Evolutionary conservation across 768 basidiomycete genomes (phyloP), one percentile per base, ranked within the genome.

Genomic region (Galerina marginata): DNA sequence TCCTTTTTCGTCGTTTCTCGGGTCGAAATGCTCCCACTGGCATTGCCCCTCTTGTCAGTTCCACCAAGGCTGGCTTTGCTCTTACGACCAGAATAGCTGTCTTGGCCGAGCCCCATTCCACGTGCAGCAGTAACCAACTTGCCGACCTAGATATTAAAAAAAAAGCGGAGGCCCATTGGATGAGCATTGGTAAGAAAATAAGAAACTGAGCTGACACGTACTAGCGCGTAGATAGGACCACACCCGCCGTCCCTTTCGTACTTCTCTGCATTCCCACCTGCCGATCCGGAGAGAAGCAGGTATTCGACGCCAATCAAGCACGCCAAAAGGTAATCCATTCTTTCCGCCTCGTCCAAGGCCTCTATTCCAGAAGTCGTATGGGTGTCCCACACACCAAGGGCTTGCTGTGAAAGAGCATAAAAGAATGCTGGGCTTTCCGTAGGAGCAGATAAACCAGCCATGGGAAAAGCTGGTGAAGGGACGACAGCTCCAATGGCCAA

Each of bases 111-210:
- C 1, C 88, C 89, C 78, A 91, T 84, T 57, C 76, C 76, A 6
- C 88, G 80, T 9, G 89, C 89, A 6, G 85, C 71, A 62, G 84
- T 88, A 54, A 91, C 82, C 75, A 90, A 81, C 75, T 90, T 91
- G 20, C 88, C 88, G 11, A 88, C 78, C 87, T 88, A 64, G 2
- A 20, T 20, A 20, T 20, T 20, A 1, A 20, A 20, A 20, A 5
- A 11, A 54, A 44, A 47, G 20, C 20, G 20, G 20, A 20, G 20
- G 20, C 20, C 20, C 20, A 16, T 23, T 38, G 25, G 25, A 40
- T 55, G 51, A 16, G 25, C 46, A 23, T 47, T 16, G n/a, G 61
- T 29, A 37, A 36, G 43, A 16, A 12, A 47, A 16, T 39, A 39
- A 25, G 15, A 12, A 52, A 33, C 42, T 55, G 53, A 43, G 54